These are phyloP conservation scores for Globisporangium echinulatum DNA, from an alignment of 352 stramenopile species.

Conservation along the genomic window DNA sequence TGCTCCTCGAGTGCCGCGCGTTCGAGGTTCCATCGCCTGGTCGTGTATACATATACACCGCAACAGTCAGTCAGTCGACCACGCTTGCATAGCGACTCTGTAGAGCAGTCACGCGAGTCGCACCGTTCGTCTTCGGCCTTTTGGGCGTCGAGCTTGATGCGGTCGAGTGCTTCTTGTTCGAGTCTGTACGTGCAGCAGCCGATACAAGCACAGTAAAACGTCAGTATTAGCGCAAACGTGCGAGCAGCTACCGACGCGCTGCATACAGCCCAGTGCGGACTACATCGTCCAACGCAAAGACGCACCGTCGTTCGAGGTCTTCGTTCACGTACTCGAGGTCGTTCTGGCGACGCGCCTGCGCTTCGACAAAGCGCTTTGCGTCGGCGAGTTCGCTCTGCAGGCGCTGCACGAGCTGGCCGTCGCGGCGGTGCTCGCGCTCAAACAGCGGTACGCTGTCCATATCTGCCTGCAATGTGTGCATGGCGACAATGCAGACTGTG, in stretches of 20 bases:
- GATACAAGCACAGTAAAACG: neutral
- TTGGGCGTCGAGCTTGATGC: slow-evolving; percentile 74
- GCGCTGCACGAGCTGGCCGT: slow-evolving; percentile 77
- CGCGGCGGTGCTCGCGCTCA: slow-evolving; percentile 81
- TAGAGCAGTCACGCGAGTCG: slow-evolving; percentile 4
- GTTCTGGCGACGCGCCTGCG: slow-evolving; percentile 74
- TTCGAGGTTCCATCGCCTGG: slow-evolving; percentile 64
- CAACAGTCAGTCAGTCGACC: too few species aligned
- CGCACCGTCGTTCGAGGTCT: slow-evolving; percentile 66
- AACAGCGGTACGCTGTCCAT: slow-evolving; percentile 84
- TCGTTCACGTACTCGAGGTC: slow-evolving; percentile 86
- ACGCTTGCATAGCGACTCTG: too few species aligned
- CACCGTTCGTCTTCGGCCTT: slow-evolving; percentile 82
- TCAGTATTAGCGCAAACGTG: neutral
- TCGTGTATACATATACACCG: neutral
- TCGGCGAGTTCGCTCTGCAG: slow-evolving; percentile 81
- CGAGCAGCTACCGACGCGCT: too few species aligned
- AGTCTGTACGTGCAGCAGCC: slow-evolving; percentile 18
- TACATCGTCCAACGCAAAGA: neutral
- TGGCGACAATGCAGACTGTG: neutral
- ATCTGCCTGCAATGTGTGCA: slow-evolving; percentile 29
- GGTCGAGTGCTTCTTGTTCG: slow-evolving; percentile 79
- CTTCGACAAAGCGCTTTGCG: slow-evolving; percentile 79
- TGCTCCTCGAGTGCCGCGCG: slow-evolving; percentile 54
- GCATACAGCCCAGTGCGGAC: too few species aligned